phyloP scores from a whole-genome alignment of 2,329 filamentous ascomycete species.

The Ophiostoma sp. region DNA sequence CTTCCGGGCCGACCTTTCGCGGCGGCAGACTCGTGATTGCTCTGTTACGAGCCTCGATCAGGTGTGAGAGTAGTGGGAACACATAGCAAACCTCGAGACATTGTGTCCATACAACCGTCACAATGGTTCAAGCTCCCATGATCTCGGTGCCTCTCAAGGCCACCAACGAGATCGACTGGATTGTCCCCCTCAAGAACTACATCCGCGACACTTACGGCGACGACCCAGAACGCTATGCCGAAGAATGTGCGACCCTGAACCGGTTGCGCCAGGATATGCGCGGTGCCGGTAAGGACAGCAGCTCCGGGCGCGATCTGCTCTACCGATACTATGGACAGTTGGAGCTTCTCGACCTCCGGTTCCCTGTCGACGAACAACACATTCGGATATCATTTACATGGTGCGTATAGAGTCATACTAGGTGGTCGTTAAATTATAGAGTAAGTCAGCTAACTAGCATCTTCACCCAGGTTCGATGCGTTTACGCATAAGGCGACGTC shows the following conservation, averaged over 20 bases:
- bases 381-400: conserved; percentile 99
- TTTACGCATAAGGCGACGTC: conserved; percentile 98
- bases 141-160: conserved; percentile 88
- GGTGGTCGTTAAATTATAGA: not conserved
- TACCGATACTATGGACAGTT: conserved; percentile 98
- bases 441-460: not conserved
- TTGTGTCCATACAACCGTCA: conserved; percentile 21
- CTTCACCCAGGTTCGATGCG: conserved; percentile 80
- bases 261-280: conserved; percentile 97
- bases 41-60: not conserved
- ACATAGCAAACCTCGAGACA: not conserved
- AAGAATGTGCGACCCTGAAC: conserved; percentile 94
- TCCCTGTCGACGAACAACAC: conserved; percentile 97
- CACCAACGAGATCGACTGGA: conserved; percentile 98
- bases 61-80: not conserved
- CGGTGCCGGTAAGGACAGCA: conserved; percentile 94
- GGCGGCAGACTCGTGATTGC: not conserved
- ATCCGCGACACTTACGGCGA: conserved; percentile 94
- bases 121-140: conserved; percentile 88
- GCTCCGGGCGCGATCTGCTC: conserved; percentile 84
- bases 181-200: conserved; percentile 86
- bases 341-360: conserved; percentile 88
- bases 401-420: conserved; percentile 46
- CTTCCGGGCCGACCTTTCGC: not conserved
- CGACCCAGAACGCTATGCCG: conserved; percentile 90